Percentiles rank a stretch among this genome's conserved stretches.
Evolutionary conservation across 2,329 filamentous ascomycete species (phyloP).

Genomic region (Clonostachys solani): DNA sequence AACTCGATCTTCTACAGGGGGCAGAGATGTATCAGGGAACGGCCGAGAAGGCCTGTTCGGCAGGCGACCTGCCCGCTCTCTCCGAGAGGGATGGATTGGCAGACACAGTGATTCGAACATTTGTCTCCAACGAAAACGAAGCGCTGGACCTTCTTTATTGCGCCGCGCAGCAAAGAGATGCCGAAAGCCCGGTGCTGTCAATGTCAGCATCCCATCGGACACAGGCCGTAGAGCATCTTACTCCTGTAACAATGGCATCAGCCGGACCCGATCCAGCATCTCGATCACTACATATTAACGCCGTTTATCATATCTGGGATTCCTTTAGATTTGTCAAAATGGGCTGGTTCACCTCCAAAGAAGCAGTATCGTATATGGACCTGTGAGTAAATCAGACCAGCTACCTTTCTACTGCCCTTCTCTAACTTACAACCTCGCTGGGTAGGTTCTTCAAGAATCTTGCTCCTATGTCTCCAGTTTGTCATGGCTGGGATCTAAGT

Average conservation of each 20-base stretch:
- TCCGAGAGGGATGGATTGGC: background rate
- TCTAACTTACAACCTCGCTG: background rate
- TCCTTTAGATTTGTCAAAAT: slow-evolving; percentile 14
- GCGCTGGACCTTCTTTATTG: background rate
- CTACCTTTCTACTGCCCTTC: too few species aligned
- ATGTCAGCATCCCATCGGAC: background rate
- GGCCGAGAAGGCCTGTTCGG: too few species aligned
- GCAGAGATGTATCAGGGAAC: too few species aligned
- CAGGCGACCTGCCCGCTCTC: too few species aligned
- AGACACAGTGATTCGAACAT: background rate
- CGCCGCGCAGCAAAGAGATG: background rate
- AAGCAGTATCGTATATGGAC: slow-evolving; percentile 18
- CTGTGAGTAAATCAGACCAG: slow-evolving; percentile 4
- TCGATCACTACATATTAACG: background rate
- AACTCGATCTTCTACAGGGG: too few species aligned
- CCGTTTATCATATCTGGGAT: slow-evolving; percentile 9
- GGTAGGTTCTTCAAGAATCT: background rate
- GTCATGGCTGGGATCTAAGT: background rate
- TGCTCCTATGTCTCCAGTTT: background rate
- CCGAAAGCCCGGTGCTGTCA: background rate
- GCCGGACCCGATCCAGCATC: too few species aligned
- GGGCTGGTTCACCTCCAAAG: slow-evolving; percentile 15
- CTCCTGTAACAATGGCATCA: too few species aligned
- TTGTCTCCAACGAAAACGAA: background rate
- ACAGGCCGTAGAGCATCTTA: too few species aligned